Conservation (phyloP, 257 asterid genomes). For the Plectranthus barbatus region DNA sequence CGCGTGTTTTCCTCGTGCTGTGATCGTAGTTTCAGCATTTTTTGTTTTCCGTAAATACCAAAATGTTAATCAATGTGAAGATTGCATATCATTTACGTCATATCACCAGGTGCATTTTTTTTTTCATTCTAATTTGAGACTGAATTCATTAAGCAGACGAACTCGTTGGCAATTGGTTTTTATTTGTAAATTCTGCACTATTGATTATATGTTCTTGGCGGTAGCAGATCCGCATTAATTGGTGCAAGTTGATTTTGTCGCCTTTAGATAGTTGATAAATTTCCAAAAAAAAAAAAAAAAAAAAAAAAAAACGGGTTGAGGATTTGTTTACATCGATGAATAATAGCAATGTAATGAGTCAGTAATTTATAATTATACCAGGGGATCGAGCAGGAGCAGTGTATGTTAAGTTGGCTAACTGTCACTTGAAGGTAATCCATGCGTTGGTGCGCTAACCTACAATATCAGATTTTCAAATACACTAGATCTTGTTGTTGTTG, state of each 20-base stretch:
- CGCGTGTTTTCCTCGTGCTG: background rate
- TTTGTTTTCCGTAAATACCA: no score
- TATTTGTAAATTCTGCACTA: constrained; percentile 4
- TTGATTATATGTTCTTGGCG: background rate
- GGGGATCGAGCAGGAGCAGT: constrained; percentile 95
- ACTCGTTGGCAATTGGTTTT: background rate
- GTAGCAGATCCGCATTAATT: background rate
- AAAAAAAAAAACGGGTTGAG: background rate
- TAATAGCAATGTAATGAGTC: background rate
- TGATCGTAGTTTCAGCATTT: background rate
- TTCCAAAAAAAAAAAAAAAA: background rate
- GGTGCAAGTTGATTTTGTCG: background rate
- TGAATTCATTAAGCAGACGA: no score
- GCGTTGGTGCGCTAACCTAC: background rate
- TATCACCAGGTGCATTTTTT: background rate
- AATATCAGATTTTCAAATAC: background rate
- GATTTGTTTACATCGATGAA: background rate
- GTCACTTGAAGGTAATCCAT: constrained; percentile 63
- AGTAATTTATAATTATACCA: constrained; percentile 19
- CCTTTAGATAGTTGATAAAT: background rate
- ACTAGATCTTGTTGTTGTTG: background rate
- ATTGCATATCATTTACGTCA: background rate
- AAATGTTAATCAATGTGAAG: background rate
- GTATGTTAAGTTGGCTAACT: constrained; percentile 74
- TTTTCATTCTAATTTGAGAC: background rate